Percentiles rank a stretch among this genome's conserved stretches.
Conservation (phyloP, 345 rosid species). For the Boechera retrofracta region DNA sequence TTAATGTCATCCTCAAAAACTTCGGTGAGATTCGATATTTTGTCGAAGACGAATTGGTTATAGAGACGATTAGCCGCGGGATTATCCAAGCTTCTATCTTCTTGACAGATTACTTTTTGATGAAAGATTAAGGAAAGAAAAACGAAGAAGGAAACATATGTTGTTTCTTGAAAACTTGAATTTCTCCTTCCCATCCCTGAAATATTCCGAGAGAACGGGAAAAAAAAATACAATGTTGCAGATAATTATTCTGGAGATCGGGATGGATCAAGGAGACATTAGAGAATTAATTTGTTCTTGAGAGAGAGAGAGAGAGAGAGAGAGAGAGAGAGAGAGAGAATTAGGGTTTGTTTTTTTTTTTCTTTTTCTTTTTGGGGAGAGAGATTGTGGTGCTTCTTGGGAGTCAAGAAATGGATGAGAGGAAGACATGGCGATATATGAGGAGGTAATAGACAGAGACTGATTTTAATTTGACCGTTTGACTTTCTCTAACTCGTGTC, state of each 20-base stretch:
- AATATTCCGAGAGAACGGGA: not conserved
- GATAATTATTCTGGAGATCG: constrained; percentile 18
- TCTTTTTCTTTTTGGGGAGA: not conserved
- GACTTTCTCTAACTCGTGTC: constrained; percentile 29
- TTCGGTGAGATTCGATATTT: constrained; percentile 61
- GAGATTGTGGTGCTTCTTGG: constrained; percentile 34
- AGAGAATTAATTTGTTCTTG: not conserved
- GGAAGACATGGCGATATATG: constrained; percentile 56
- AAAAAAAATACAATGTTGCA: constrained; percentile 1
- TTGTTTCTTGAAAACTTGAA: constrained; percentile 28
- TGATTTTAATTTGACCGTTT: constrained; percentile 28
- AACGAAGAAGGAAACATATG: constrained; percentile 12
- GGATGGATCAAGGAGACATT: constrained; percentile 36
- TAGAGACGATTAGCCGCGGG: constrained; percentile 54
- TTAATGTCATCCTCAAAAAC: constrained; percentile 64
- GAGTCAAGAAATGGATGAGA: constrained; percentile 71
- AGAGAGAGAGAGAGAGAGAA: constrained; percentile 28
- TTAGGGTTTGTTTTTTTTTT: constrained; percentile 30
- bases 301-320: not conserved
- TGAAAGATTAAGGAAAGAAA: not conserved
- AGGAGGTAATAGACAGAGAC: constrained; percentile 35
- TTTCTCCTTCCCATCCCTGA: constrained; percentile 35
- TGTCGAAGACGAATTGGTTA: constrained; percentile 50
- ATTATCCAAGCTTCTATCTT: constrained; percentile 26
- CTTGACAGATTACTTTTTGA: constrained; percentile 18